phyloP scores from a whole-genome alignment of 2,329 filamentous ascomycete genomes.

The Onygena corvina region DNA sequence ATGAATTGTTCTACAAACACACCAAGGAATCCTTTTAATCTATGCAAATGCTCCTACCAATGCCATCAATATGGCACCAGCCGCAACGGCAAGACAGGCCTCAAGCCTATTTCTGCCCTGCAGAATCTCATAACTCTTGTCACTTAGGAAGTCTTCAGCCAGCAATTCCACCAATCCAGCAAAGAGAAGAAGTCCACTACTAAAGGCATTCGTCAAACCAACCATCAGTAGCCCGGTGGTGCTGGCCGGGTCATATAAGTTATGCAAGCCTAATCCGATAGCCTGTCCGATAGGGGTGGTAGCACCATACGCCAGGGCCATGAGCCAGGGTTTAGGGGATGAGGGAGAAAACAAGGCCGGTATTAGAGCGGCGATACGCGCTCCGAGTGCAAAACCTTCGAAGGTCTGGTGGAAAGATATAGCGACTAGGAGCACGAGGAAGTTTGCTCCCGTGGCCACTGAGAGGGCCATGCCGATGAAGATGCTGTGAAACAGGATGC shows the following conservation, averaged over 20 bases:
- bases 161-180: conserved; percentile 74
- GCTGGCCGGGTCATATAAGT: conserved; percentile 66
- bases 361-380: conserved; percentile 69
- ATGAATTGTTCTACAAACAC: too few relatives aligned
- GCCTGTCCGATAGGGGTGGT: conserved; percentile 76
- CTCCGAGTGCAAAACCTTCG: conserved; percentile 73
- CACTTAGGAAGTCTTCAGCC: conserved; percentile 67
- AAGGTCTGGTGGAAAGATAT: conserved; percentile 82
- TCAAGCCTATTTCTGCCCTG: conserved; percentile 47
- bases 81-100: conserved; percentile 50
- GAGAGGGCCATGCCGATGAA: conserved; percentile 82
- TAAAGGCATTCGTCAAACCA: conserved; percentile 78
- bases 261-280: conserved; percentile 65
- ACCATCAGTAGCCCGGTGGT: conserved; percentile 68
- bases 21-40: too few relatives aligned
- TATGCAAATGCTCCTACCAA: conserved; percentile 55
- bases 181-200: conserved; percentile 66
- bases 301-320: conserved; percentile 51
- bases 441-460: conserved; percentile 66
- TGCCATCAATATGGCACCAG: conserved; percentile 51
- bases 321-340: conserved; percentile 63
- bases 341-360: conserved; percentile 51
- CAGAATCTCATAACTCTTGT: conserved; percentile 50
- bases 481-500: conserved; percentile 72
- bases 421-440: conserved; percentile 66